A percentile compares a stretch with the other conserved stretches of the same genome.
phyloP scores from a whole-genome alignment of 208 protist species.

The Leishmania guyanensis region DNA sequence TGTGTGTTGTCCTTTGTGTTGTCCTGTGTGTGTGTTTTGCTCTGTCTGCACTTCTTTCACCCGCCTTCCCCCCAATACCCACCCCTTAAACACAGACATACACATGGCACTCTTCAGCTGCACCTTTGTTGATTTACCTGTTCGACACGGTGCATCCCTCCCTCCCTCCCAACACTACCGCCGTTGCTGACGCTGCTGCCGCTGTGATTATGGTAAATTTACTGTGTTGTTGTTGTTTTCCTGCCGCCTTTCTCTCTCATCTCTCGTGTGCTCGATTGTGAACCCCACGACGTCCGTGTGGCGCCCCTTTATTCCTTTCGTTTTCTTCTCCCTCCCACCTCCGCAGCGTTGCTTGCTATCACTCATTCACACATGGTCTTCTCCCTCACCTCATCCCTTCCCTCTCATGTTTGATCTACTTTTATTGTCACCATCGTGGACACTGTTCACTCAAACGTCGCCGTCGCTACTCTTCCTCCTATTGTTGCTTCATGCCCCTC shows the following conservation, averaged over 20 bases:
- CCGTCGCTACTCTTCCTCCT: background rate
- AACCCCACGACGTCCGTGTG: background rate
- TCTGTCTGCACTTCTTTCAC: background rate
- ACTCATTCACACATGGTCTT: background rate
- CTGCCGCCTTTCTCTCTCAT: background rate
- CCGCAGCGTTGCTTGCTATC: background rate
- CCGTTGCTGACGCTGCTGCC: background rate
- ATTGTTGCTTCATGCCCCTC: background rate
- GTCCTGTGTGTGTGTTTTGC: background rate
- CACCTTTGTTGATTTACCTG: background rate
- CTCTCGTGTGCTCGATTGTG: background rate
- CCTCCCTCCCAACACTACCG: background rate
- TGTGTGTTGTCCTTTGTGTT: background rate
- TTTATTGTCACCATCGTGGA: background rate
- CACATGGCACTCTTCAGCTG: background rate
- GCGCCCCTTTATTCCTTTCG: background rate
- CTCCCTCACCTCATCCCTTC: background rate
- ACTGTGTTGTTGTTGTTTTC: background rate
- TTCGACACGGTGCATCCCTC: background rate
- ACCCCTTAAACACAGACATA: background rate
- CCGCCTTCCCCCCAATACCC: background rate
- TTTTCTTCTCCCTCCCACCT: background rate
- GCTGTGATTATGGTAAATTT: background rate
- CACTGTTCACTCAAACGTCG: background rate
- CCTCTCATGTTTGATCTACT: background rate